Evolutionary conservation across 805 yeast genomes (phyloP), one percentile per base, ranked within the genome.

Genomic region (Zygosaccharomyces bailii): DNA sequence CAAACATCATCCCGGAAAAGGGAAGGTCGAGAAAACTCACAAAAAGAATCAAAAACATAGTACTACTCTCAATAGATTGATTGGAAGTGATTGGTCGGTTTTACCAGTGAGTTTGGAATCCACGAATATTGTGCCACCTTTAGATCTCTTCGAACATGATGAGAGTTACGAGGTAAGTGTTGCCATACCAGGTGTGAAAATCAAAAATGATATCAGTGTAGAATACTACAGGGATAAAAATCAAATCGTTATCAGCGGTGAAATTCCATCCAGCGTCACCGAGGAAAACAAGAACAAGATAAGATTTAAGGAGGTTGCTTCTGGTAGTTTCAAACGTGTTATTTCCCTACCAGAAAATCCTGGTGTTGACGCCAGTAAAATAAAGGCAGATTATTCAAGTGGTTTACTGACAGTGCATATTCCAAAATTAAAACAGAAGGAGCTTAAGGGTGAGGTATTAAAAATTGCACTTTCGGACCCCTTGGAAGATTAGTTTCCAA

Each of bases 141-240:
- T 74, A 34, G 78, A 75, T 50, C 59, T 75, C 31, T 56, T 72
- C 46, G 79, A 75, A 23, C 66, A 68, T 36, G 73, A 71, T 3
- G 57, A 65, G 34, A 52, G 61, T 13, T 74, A 71, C 48, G 70
- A 67, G 34, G 53, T 75, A 31, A 68, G 67, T 25, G 65, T 74
- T 3, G 67, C 77, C 0, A 60, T 75, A 41, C 77, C 80, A 4
- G 80, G 80, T 43, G 75, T 75, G 18, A 54, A 63, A 34, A 46
- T 63, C 2, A 70, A 68, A 53, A 74, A 74, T n/a, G 60, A 67
- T 34, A 63, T 73, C 52, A 61, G 67, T 9, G 57, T 75, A 42
- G 78, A 75, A 55, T 76, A 69, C 60, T 68, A 75, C 55, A 65
- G 71, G 46, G 71, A 71, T 27, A 62, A 66, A 13, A 71, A 73